Base-by-base conservation (phyloP, 805 yeast species). In the Suhomyces sp. region DNA sequence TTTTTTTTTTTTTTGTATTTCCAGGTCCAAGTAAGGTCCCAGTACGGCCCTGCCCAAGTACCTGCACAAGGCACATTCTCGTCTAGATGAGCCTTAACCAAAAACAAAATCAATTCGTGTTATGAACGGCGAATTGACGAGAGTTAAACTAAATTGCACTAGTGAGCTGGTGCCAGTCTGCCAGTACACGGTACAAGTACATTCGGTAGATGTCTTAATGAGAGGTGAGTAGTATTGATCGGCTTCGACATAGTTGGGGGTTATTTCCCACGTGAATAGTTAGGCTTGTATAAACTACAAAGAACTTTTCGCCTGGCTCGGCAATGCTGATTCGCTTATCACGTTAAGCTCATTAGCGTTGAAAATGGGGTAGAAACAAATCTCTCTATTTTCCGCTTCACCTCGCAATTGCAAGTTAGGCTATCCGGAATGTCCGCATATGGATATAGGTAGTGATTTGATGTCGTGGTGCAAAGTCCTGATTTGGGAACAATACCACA, bases 1-100 rank as follows among this genome's bases (percentile, higher is more conserved):
- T 38, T 38, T 19, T 38, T 38, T 36, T 36, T 15, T 38, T 19
- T 38, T 38, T 17, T 36, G 3, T 38, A 17, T 38, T 38, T 38
- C 42, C 23, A 38, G 42, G 42, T 38, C 42, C 42, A 19, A 24
- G 42, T 17, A 17, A 38, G 42, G 42, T 17, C 42, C 42, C 42
- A 38, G 24, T 38, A 19, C 42, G 42, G 42, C 24, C 42, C 24
- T 38, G 42, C 42, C 42, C 42, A 38, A 38, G 46, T 42, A 42
- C 46, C 46, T 42, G 46, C 31, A 42, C 46, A 42, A 42, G 46
- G 46, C 13, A 42, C 46, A 42, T 42, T 42, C 46, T 24, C 31
- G 46, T 42, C 46, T 24, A 42, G 31, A 42, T 24, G 46, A 23
- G 24, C 46, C 46, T 42, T 42, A 42, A 42, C 46, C n/a, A 42